Base-by-base conservation (phyloP, 306 rosid species). In the Quillaja saponaria region DNA sequence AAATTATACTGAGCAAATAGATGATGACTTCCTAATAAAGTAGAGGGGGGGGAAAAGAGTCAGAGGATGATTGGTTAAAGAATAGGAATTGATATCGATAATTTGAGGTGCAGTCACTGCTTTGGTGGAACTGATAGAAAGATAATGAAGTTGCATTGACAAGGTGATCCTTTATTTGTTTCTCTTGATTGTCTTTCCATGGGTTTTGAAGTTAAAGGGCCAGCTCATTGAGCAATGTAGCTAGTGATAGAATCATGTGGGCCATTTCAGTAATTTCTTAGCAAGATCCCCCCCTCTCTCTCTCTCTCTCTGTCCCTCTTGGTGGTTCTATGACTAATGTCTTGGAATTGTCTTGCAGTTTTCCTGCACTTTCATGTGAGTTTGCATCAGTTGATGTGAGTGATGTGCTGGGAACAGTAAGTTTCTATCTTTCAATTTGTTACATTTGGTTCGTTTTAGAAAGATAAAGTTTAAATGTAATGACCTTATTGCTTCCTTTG, bases 321-420 rank as follows among this genome's bases (percentile, higher is more conserved):
- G 31, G 31, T 4, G 4, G 31, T 25, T 51, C 40, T n/a, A 42
- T 78, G 55, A 55, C 73, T 76, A 58, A 76, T 76, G 44, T 54
- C 53, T 20, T 40, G 61, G 33, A 37, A 64, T 76, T 75, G 25
- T 77, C 58, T 54, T 82, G 90, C 70, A 92, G 98, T 81, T 88
- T 88, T 68, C 95, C 94, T 64, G 83, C 89, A 21, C 98, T 92
- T 47, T 86, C 98, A 38, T 92, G 98, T 72, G 98, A 92, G 77
- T 92, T 92, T 81, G 96, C 96, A 66, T 85, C 98, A 17, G 78
- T 92, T 49, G 98, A 92, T 62, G 82, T 92, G 78, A 80, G 86
- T 65, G 98, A 92, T 34, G 84, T 92, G 77, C 71, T 88, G 68
- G 98, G 98, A 81, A 92, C 98, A 74, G 98, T 92, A 88, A 92